Evolutionary conservation across 176 grass and related monocot species (phyloP).

Genomic region (Juncus inflexus): DNA sequence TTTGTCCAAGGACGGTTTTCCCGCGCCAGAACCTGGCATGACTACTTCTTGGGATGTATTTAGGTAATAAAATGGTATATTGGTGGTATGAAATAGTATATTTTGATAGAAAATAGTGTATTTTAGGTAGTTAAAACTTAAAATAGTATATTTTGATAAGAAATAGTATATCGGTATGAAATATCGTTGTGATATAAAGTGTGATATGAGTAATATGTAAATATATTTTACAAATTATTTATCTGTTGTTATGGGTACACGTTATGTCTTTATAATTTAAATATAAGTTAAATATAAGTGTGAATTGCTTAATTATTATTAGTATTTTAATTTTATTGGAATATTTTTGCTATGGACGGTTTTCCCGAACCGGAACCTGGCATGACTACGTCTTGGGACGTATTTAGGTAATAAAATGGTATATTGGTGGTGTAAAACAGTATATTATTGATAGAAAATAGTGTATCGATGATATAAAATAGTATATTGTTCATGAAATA

Average conservation of each 20-base stretch:
- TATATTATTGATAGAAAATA: slow-evolving; percentile 2
- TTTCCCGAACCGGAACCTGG: slow-evolving; percentile 48
- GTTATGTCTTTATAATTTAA: background rate
- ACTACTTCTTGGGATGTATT: slow-evolving; percentile 94
- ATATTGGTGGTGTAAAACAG: background rate
- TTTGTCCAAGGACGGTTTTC: slow-evolving; percentile 80
- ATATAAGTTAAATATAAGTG: too few relatives aligned
- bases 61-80: slow-evolving; percentile 45
- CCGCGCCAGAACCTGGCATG: slow-evolving; percentile 46
- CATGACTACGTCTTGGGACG: slow-evolving; percentile 91
- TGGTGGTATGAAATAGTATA: background rate
- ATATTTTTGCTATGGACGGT: slow-evolving; percentile 59
- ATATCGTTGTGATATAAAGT: too few relatives aligned
- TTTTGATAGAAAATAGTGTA: slow-evolving; percentile 13
- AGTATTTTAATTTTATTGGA: slow-evolving; percentile 24
- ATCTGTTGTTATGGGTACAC: background rate
- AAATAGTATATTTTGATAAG: too few relatives aligned
- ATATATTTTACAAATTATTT: background rate
- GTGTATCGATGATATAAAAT: background rate
- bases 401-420: slow-evolving; percentile 66
- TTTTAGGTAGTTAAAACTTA: background rate
- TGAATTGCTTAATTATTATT: too few relatives aligned
- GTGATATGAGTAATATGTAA: background rate
- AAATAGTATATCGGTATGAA: too few relatives aligned
- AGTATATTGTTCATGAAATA: background rate